Conservation (phyloP, 1,284 basidiomycete species). For the Heterobasidion annosum region DNA sequence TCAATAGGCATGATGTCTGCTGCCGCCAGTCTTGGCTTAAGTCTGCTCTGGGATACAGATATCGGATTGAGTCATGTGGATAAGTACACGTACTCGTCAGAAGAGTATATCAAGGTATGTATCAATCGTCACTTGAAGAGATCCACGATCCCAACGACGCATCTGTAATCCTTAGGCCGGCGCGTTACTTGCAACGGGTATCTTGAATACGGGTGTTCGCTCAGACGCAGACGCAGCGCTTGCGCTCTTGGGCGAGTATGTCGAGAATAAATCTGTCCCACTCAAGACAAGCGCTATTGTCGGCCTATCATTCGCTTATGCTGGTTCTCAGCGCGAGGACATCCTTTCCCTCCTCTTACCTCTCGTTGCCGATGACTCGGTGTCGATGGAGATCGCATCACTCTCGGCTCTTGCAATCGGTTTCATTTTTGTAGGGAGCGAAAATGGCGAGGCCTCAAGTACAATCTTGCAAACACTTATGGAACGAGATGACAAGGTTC, state of each 20-base stretch:
- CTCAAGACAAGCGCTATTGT: conserved; percentile 87
- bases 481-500: conserved; percentile 71
- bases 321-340: conserved; percentile 87
- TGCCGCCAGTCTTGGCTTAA: conserved; percentile 88
- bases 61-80: conserved; percentile 92
- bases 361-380: conserved; percentile 69
- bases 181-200: conserved; percentile 90
- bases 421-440: conserved; percentile 94
- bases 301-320: conserved; percentile 91
- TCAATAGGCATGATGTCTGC: conserved; percentile 88
- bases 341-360: conserved; percentile 75
- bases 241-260: conserved; percentile 86
- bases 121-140: not conserved
- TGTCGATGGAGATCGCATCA: conserved; percentile 86
- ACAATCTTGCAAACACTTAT: conserved; percentile 91
- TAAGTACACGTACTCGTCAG: conserved; percentile 95
- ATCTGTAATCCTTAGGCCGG: conserved; percentile 52
- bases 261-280: conserved; percentile 80
- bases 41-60: conserved; percentile 95
- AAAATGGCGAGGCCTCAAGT: conserved; percentile 88
- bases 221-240: conserved; percentile 93
- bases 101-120: conserved; percentile 89
- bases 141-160: not conserved
- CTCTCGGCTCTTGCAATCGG: conserved; percentile 86
- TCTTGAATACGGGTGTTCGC: conserved; percentile 85